Conservation (phyloP, 192 early-diverging fungal genomes). For the Rhizophagus clarus region DNA sequence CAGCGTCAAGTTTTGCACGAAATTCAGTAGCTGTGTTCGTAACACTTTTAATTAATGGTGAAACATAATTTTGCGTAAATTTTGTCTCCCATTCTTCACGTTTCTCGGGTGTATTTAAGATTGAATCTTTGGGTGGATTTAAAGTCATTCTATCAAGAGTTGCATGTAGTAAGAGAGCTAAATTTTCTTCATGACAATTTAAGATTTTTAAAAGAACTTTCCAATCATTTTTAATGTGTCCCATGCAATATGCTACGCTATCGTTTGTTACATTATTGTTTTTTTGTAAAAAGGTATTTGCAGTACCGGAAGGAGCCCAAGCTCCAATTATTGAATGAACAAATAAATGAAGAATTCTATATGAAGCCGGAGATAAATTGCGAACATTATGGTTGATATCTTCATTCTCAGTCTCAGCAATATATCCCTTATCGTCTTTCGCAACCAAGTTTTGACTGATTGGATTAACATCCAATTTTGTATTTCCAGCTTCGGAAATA, state of each 20-base stretch:
- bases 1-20: constrained; percentile 10
- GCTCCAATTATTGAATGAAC: constrained; percentile 33
- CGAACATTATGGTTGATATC: constrained; percentile 13
- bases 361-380: constrained; percentile 22
- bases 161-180: constrained; percentile 28
- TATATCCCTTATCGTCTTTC: constrained; percentile 23
- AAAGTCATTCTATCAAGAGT: constrained; percentile 17
- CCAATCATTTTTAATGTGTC: constrained; percentile 35
- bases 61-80: constrained; percentile 13
- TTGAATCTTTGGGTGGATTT: neutral
- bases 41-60: constrained; percentile 23
- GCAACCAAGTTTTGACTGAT: neutral
- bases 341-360: constrained; percentile 34
- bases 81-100: constrained; percentile 26
- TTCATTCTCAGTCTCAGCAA: neutral
- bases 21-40: constrained; percentile 8
- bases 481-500: neutral
- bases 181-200: constrained; percentile 21
- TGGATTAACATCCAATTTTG: constrained; percentile 2
- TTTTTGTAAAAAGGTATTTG: neutral
- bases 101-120: neutral
- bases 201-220: constrained; percentile 27
- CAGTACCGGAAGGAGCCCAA: neutral
- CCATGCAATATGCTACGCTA: neutral
- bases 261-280: neutral